Evolutionary conservation across 108 stramenopile species (phyloP), one percentile per base, ranked within the genome.

Genomic region (Epithemia pelagica): DNA sequence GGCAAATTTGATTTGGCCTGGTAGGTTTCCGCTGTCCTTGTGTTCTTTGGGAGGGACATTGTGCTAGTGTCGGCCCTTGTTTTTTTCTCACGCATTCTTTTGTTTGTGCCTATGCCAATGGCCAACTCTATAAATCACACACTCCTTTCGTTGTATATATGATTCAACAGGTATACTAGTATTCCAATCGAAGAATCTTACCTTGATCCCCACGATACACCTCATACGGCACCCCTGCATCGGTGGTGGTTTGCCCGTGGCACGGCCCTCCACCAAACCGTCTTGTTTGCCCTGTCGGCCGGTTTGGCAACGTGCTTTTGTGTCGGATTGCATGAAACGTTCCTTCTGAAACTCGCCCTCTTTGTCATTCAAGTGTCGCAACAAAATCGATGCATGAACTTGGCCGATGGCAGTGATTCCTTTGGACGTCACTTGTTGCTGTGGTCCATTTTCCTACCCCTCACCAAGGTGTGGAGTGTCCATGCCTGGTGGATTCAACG

Each of bases 381-480:
- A 10, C 63, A 64, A 22, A 65, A 58, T 15, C 51, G 64, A 32
- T 54, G 54, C 27, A 61, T 65, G 64, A 53, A 28, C 21, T 20
- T 23, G 32, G 28, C 25, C 19, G 71, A 71, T 37, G 71, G 71
- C 58, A 65, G 64, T 23, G 71, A 71, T 37, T 37, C 31, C 23
- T 71, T 65, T 61, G 23, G 53, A 1, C 28, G 55, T 23, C 71
- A 71, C 24, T 30, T 71, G 5, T 23, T 71, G 52, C 31, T 71
- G n/a, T 71, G 63, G 55, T 54, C 28, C 25, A 33, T 20, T n/a
- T 65, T 65, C 21, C 25, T 71, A 26, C 71, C 71, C 2, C 21
- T 58, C 33, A n/a, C 64, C 22, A 20, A 65, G 21, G 71, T 71
- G 24, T 71, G 71, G 71, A 65, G 64, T 57, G 23, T 71, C 21